Percentiles rank a stretch among this genome's conserved stretches.
Evolutionary conservation across 805 yeast species (phyloP).

Genomic region (Metschnikowia corniflorae): DNA sequence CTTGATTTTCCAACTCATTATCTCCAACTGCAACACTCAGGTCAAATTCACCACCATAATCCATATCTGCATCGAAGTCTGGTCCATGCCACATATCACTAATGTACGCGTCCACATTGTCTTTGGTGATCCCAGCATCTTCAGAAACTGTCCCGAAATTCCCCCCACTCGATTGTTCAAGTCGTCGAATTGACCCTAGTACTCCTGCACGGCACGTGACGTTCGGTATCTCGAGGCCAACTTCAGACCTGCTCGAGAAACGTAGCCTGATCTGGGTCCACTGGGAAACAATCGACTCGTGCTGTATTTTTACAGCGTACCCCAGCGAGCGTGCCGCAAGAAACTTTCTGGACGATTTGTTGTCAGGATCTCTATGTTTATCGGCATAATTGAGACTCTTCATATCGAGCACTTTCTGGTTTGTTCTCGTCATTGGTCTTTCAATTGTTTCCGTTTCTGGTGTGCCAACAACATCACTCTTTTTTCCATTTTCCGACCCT

Average conservation of each 20-base stretch:
- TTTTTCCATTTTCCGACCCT: no score
- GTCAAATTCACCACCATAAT: neutral
- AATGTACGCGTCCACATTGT: conserved; percentile 4
- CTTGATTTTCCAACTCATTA: neutral
- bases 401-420: conserved; percentile 35
- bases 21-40: neutral
- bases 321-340: conserved; percentile 8
- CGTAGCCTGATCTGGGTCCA: conserved; percentile 37
- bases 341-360: neutral
- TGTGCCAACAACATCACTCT: neutral
- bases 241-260: conserved; percentile 19
- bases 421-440: conserved; percentile 26
- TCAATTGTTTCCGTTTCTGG: neutral
- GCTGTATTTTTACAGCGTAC: conserved; percentile 31
- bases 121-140: neutral
- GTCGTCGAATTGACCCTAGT: conserved; percentile 5
- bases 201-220: conserved; percentile 7
- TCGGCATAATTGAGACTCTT: conserved; percentile 21
- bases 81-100: conserved; percentile 7
- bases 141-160: no score
- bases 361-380: neutral
- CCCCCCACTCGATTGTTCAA: neutral
- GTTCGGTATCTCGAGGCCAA: neutral
- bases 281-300: conserved; percentile 34
- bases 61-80: neutral